Base-by-base conservation (phyloP, 768 basidiomycete genomes). In the Gloeophyllum trabeum region DNA sequence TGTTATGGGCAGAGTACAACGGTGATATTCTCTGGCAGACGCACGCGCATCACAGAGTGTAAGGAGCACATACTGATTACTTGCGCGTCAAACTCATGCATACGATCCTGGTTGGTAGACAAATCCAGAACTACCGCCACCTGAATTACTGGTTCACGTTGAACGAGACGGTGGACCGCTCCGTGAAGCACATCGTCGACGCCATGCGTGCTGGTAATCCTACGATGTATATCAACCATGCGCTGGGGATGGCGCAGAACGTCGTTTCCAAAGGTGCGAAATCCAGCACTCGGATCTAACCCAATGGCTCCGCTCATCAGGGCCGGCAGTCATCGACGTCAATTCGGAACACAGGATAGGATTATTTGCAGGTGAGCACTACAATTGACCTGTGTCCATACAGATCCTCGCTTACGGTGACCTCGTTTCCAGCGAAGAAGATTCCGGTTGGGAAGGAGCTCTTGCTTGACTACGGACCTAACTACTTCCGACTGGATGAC, bases 141-240 rank as follows among this genome's bases (percentile, higher is more conserved):
- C 50, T 49, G 21, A 70, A 69, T 44, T 69, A 69, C 42, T 34
- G 58, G 14, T 69, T 69, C 46, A 54, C 52, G 47, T 20, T 42
- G 32, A 44, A 25, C 19, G 24, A 37, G 43, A 30, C 42, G 4
- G 24, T 38, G 4, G n/a, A n/a, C n/a, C n/a, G n/a, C n/a, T n/a
- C n/a, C n/a, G n/a, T n/a, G n/a, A n/a, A n/a, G n/a, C n/a, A n/a
- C n/a, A 40, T 51, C 30, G 43, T 64, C 12, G 72, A 75, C 55
- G 65, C 70, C 18, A 61, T 60, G n/a, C 43, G 49, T 6, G 43
- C 64, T 7, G 69, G 71, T 0, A 71, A 75, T 52, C 54, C 61
- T 34, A 69, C 63, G 0, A 56, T 71, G 24, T 74, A 62, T 42
- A 46, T 73, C 2, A 74, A 74, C 46, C 65, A 69, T 41, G 35